phyloP scores from a whole-genome alignment of 805 yeast genomes.

The Schwanniomyces vanrijiae region DNA sequence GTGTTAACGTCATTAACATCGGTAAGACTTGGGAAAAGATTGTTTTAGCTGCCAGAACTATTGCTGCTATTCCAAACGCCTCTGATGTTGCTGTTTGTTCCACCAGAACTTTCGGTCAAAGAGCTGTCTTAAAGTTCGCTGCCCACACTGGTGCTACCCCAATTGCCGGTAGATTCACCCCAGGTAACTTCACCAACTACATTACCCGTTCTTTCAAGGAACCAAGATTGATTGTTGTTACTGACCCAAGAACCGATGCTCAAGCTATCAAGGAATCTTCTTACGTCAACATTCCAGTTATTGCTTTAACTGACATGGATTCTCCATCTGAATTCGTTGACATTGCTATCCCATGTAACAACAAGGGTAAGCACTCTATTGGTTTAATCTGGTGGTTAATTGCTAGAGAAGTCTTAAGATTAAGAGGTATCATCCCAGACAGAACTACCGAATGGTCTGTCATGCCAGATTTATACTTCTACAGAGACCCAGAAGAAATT shows the following conservation, averaged over 20 bases:
- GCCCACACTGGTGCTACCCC: conserved; percentile 99
- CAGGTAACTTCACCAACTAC: conserved; percentile 99
- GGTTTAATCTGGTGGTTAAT: conserved; percentile 99
- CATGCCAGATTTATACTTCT: conserved; percentile 99
- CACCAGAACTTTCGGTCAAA: conserved; percentile 99
- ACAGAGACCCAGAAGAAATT: conserved; percentile 99
- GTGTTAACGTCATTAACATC: conserved; percentile 97
- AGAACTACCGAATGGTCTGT: conserved; percentile 97
- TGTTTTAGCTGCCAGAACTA: conserved; percentile 98
- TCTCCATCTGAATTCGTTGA: conserved; percentile 99
- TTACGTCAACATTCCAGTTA: conserved; percentile 99
- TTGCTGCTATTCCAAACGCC: conserved; percentile 98
- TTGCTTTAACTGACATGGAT: conserved; percentile 98
- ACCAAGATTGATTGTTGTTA: conserved; percentile 98
- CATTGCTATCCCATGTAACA: conserved; percentile 99
- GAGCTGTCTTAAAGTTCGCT: conserved; percentile 99
- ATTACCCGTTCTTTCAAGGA: conserved; percentile 99
- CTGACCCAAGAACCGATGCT: conserved; percentile 99
- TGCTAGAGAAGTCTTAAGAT: conserved; percentile 98
- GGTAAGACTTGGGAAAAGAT: conserved; percentile 99
- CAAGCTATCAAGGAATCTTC: conserved; percentile 99
- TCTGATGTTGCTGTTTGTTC: conserved; percentile 98
- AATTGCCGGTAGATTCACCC: conserved; percentile 99
- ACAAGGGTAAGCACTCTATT: conserved; percentile 99
- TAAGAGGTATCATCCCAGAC: conserved; percentile 96